Base-by-base conservation (phyloP, 1,139 yeast genomes). In the Oligophagozyma castellii region DNA sequence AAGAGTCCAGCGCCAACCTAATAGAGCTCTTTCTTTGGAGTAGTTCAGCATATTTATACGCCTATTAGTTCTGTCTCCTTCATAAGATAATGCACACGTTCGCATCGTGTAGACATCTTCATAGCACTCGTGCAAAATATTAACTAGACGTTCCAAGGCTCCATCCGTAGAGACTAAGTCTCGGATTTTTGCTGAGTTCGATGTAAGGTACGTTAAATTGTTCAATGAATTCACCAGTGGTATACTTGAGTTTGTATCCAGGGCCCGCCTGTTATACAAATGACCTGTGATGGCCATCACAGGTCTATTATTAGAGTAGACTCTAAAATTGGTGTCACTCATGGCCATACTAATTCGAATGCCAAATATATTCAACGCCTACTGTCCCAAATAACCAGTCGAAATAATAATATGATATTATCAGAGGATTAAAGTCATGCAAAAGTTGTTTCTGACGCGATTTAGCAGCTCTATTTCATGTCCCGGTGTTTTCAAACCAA, bases 1-100 rank as follows among this genome's bases (percentile, higher is more conserved):
- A 35, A 89, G 59, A 5, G 94, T 81, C 98, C 98, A 89, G 56
- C 86, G 89, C 95, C 95, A 86, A 1, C 93, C 89, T 12, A 74
- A 66, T 34, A 80, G 58, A 14, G 76, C 65, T 27, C 55, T 56
- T 30, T 53, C 53, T 32, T 48, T 51, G 24, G 40, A 43, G 11
- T 55, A 40, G 22, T 34, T 33, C 18, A 37, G 32, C 14, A 41
- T 39, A 18, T 35, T 42, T 14, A 33, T 27, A 24, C 34, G 40
- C 22, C 37, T 31, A 24, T 34, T 34, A 21, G 44, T 24, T n/a
- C n/a, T n/a, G n/a, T n/a, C n/a, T n/a, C n/a, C n/a, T n/a, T n/a
- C n/a, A n/a, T n/a, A n/a, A n/a, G n/a, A n/a, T n/a, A n/a, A n/a
- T n/a, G n/a, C n/a, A n/a, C n/a, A n/a, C n/a, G n/a, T n/a, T n/a